Evolutionary conservation across 768 basidiomycete species (phyloP).

Genomic region (Xerocomus spinulosus): DNA sequence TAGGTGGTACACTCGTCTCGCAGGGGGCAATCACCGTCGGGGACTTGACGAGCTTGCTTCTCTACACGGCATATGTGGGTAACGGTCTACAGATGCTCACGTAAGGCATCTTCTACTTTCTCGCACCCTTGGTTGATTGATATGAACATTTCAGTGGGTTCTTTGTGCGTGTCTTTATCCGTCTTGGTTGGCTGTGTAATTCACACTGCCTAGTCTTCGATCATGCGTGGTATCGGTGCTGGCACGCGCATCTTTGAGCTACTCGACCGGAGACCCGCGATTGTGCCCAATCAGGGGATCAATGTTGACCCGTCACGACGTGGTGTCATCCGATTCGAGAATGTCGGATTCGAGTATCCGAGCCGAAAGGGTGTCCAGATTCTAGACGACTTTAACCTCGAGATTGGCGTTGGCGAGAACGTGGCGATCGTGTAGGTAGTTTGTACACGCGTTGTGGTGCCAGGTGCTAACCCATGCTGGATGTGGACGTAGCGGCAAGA

Average conservation of each 20-base stretch:
- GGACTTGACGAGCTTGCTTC: slow-evolving; percentile 80
- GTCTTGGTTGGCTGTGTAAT: not conserved
- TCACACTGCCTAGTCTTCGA: slow-evolving; percentile 57
- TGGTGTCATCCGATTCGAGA: slow-evolving; percentile 75
- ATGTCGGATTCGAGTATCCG: slow-evolving; percentile 86
- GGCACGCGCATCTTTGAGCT: slow-evolving; percentile 93
- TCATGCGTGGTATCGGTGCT: slow-evolving; percentile 96
- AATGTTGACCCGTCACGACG: slow-evolving; percentile 51
- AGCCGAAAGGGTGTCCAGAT: slow-evolving; percentile 77
- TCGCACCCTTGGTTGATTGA: not conserved
- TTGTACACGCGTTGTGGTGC: not conserved
- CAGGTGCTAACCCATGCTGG: not conserved
- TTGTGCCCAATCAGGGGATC: slow-evolving; percentile 61
- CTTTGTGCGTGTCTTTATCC: slow-evolving; percentile 30
- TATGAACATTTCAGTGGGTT: slow-evolving; percentile 28
- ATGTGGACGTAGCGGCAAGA: slow-evolving; percentile 59
- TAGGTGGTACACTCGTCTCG: slow-evolving; percentile 89
- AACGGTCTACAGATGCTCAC: slow-evolving; percentile 75
- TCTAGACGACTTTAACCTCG: slow-evolving; percentile 76
- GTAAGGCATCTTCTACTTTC: slow-evolving; percentile 37
- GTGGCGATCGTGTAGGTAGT: slow-evolving; percentile 90
- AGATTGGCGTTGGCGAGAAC: slow-evolving; percentile 79
- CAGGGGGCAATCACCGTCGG: slow-evolving; percentile 86
- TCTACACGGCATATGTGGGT: slow-evolving; percentile 90
- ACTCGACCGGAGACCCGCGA: slow-evolving; percentile 72